These are phyloP conservation scores for Arabidopsis arenosa DNA, from an alignment of 345 rosid species.

Conservation along the genomic window DNA sequence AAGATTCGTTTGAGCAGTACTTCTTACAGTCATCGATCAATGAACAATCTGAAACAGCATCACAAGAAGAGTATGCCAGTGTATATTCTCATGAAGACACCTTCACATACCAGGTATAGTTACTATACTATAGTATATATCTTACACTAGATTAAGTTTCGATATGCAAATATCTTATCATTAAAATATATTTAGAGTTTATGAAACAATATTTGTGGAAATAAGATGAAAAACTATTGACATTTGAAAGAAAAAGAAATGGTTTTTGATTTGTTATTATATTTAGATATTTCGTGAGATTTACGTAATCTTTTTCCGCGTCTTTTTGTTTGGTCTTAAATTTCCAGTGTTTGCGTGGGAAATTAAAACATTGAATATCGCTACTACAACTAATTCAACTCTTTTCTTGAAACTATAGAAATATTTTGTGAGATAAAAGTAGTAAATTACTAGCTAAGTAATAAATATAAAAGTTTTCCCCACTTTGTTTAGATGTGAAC, in stretches of 20 bases:
- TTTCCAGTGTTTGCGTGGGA: not conserved
- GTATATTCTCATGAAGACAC: not conserved
- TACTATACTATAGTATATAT: not conserved
- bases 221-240: not conserved
- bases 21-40: not conserved
- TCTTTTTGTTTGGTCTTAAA: not conserved
- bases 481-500: no score
- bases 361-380: not conserved
- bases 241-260: not conserved
- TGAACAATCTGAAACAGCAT: not conserved
- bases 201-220: not conserved
- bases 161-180: not conserved
- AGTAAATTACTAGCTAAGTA: not conserved
- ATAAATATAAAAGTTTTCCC: not conserved
- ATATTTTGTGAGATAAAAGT: not conserved
- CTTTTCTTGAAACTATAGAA: no score
- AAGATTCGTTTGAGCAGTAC: not conserved
- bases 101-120: constrained; percentile 19
- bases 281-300: not conserved
- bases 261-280: not conserved
- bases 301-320: not conserved
- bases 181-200: not conserved
- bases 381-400: not conserved
- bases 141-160: not conserved
- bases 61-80: not conserved